These are phyloP conservation scores for Tetracladium maxilliforme DNA, from an alignment of 2,329 filamentous ascomycete genomes.

Conservation along the genomic window DNA sequence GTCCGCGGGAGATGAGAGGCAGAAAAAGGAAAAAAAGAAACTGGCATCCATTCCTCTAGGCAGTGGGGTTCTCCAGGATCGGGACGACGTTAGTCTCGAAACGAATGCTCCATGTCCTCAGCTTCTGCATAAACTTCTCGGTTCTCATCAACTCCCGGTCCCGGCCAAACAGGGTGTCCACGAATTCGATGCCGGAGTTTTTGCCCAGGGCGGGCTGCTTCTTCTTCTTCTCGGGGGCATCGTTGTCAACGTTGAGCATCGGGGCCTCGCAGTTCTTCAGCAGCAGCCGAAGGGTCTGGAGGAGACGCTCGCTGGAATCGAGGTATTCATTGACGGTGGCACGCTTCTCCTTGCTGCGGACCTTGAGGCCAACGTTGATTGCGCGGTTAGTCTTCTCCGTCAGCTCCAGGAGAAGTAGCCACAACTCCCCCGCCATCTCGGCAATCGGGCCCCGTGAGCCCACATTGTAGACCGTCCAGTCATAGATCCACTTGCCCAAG, in stretches of 20 bases:
- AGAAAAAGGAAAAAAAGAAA: slow-evolving; percentile 6
- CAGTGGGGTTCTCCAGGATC: slow-evolving; percentile 51
- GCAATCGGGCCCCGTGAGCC: slow-evolving; percentile 71
- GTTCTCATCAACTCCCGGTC: slow-evolving; percentile 83
- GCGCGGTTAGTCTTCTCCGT: slow-evolving; percentile 88
- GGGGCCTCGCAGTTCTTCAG: slow-evolving; percentile 86
- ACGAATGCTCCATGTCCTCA: slow-evolving; percentile 79
- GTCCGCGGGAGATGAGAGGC: slow-evolving; percentile 7
- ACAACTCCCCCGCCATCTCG: slow-evolving; percentile 86
- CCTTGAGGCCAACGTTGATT: slow-evolving; percentile 59
- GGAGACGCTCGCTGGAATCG: slow-evolving; percentile 74
- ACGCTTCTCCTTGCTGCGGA: slow-evolving; percentile 57
- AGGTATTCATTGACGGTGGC: slow-evolving; percentile 87
- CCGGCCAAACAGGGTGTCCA: slow-evolving; percentile 86
- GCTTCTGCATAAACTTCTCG: slow-evolving; percentile 81
- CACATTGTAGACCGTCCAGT: slow-evolving; percentile 92
- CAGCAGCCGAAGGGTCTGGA: slow-evolving; percentile 69
- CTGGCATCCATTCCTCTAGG: too few species aligned
- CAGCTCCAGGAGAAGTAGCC: slow-evolving; percentile 87
- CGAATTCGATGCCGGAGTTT: slow-evolving; percentile 87
- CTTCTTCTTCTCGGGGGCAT: slow-evolving; percentile 59
- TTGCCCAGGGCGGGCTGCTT: slow-evolving; percentile 65
- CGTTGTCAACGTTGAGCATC: slow-evolving; percentile 95
- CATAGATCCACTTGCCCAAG: slow-evolving; percentile 97
- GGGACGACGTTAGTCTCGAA: slow-evolving; percentile 95